A percentile compares a stretch with the other conserved stretches of the same genome.
These are phyloP conservation scores for Fonsecaea erecta DNA, from an alignment of 2,329 filamentous ascomycete genomes.

Conservation along the genomic window DNA sequence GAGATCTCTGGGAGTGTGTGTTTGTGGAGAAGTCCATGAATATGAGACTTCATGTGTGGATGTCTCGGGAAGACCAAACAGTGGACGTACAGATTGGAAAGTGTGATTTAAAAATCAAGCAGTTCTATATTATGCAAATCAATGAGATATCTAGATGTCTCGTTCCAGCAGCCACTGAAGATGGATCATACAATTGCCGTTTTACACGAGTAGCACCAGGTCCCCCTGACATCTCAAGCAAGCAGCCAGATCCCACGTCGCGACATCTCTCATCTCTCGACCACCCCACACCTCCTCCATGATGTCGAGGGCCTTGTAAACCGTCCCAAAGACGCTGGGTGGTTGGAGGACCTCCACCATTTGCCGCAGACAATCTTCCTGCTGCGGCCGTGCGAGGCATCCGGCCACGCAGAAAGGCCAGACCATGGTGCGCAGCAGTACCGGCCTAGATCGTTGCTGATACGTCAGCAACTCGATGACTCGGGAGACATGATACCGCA, in stretches of 20 bases:
- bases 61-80: too few relatives aligned
- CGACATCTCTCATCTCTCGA: neutral
- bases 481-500: conserved; percentile 11
- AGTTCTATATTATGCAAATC: too few relatives aligned
- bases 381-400: conserved; percentile 35
- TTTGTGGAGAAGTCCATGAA: too few relatives aligned
- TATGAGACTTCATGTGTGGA: too few relatives aligned
- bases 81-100: too few relatives aligned
- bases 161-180: too few relatives aligned
- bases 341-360: conserved; percentile 36
- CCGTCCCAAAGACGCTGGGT: conserved; percentile 38
- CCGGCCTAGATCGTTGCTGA: conserved; percentile 22
- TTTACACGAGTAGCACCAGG: neutral
- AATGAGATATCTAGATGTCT: too few relatives aligned
- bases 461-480: conserved; percentile 9
- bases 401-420: conserved; percentile 45
- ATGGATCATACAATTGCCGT: neutral
- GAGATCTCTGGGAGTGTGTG: too few relatives aligned
- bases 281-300: conserved; percentile 46
- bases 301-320: conserved; percentile 42
- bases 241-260: neutral
- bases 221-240: neutral
- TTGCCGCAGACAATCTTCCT: conserved; percentile 36
- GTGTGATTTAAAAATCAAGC: too few relatives aligned
- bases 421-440: conserved; percentile 40